Percentiles rank a stretch among this genome's conserved stretches.
Conservation (phyloP, 2,329 filamentous ascomycete genomes). For the Fusarium marasasianum region DNA sequence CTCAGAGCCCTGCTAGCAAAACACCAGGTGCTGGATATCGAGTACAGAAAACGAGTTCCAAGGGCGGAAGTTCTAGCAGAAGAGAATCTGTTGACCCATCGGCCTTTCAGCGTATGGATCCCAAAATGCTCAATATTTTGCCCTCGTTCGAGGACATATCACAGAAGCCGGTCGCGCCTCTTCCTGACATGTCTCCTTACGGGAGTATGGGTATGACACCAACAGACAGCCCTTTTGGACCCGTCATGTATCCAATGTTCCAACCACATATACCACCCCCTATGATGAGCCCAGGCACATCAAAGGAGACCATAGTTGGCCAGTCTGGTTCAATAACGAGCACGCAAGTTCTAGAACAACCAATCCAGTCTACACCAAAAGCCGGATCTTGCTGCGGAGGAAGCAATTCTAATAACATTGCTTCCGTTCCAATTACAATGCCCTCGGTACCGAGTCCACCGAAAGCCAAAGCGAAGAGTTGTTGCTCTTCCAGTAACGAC, state of each 20-base stretch:
- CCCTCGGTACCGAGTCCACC: conserved; percentile 26
- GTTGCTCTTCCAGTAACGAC: conserved; percentile 43
- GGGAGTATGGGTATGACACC: conserved; percentile 43
- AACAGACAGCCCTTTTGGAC: conserved; percentile 37
- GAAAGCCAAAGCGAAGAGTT: conserved; percentile 40
- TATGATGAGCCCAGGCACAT: conserved; percentile 27
- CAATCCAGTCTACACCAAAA: conserved; percentile 26
- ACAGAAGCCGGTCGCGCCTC: conserved; percentile 38
- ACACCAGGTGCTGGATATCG: conserved; percentile 51
- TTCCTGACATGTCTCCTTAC: conserved; percentile 41
- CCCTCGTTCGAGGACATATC: conserved; percentile 46
- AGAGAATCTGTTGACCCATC: conserved; percentile 62
- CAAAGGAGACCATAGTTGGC: conserved; percentile 34
- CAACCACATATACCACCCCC: conserved; percentile 43
- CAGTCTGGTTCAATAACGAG: conserved; percentile 32
- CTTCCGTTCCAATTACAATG: conserved; percentile 19
- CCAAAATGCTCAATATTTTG: conserved; percentile 61
- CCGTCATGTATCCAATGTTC: conserved; percentile 47
- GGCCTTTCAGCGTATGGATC: conserved; percentile 62
- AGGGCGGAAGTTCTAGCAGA: conserved; percentile 45
- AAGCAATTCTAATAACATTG: conserved; percentile 5
- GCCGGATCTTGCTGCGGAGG: conserved; percentile 51
- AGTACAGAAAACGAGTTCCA: conserved; percentile 56
- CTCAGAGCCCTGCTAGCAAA: conserved; percentile 46
- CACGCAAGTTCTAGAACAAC: conserved; percentile 25